Percentiles rank a stretch among this genome's conserved stretches.
Conservation (phyloP, 1,284 basidiomycete species). For the Heterobasidion annosum region DNA sequence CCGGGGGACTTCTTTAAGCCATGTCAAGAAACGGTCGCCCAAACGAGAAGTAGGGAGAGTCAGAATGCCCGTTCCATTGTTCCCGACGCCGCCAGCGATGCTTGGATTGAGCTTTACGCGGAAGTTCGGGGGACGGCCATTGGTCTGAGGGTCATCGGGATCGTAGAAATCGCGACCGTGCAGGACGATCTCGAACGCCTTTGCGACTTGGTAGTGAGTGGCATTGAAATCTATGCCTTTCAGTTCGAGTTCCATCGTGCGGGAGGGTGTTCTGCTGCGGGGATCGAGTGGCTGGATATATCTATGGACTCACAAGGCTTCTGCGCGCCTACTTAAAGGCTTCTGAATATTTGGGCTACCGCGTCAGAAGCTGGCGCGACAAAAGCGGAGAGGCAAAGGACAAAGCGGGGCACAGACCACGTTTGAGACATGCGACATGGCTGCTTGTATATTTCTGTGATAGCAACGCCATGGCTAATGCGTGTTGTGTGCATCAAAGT, state of each 20-base stretch:
- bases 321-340: too few relatives aligned
- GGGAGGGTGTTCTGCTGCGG: too few relatives aligned
- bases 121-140: slow-evolving; percentile 13
- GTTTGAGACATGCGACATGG: not conserved
- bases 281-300: too few relatives aligned
- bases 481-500: too few relatives aligned
- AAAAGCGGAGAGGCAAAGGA: too few relatives aligned
- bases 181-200: slow-evolving; percentile 10
- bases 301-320: too few relatives aligned
- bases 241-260: slow-evolving; percentile 12
- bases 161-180: slow-evolving; percentile 11
- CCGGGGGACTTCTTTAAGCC: slow-evolving; percentile 3
- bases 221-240: slow-evolving; percentile 7
- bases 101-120: slow-evolving; percentile 9
- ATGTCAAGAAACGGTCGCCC: slow-evolving; percentile 5
- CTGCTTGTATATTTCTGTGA: too few relatives aligned
- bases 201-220: slow-evolving; percentile 10
- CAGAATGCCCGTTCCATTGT: slow-evolving; percentile 12
- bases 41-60: slow-evolving; percentile 4
- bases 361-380: too few relatives aligned
- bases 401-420: not conserved
- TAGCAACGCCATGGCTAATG: not conserved
- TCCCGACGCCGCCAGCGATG: slow-evolving; percentile 6
- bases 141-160: not conserved
- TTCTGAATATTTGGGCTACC: too few relatives aligned